Evolutionary conservation across 208 protist genomes (phyloP).

Genomic region (Leishmania martiniquensis): DNA sequence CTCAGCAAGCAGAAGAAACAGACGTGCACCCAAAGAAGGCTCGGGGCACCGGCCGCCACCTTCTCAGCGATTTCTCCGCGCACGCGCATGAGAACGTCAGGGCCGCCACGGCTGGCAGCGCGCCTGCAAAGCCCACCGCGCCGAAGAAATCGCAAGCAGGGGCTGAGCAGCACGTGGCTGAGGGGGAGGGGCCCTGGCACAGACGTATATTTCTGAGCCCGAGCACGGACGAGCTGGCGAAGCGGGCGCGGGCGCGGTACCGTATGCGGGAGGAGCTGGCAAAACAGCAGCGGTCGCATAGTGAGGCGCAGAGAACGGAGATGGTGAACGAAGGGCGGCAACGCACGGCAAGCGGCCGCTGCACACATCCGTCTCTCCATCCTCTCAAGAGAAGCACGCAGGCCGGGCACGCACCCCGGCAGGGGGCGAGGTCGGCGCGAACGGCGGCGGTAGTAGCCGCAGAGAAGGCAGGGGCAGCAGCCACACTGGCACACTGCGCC

Average conservation of each 20-base stretch:
- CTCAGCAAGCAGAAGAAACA: too few relatives aligned
- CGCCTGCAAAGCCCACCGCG: background rate
- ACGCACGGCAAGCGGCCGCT: background rate
- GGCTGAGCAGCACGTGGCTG: constrained; percentile 25
- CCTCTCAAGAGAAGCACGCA: too few relatives aligned
- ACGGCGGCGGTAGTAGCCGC: background rate
- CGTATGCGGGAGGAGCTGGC: constrained; percentile 17
- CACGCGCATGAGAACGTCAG: background rate
- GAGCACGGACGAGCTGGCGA: constrained; percentile 35
- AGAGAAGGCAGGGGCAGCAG: background rate
- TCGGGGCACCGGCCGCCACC: background rate
- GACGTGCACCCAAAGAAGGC: background rate
- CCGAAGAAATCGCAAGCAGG: constrained; percentile 22
- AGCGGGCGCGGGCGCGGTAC: constrained; percentile 33
- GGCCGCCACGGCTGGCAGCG: background rate
- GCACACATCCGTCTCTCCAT: too few relatives aligned
- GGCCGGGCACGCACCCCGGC: too few relatives aligned
- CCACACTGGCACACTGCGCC: background rate
- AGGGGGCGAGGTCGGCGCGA: too few relatives aligned
- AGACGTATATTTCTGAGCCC: constrained; percentile 16
- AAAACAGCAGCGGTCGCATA: background rate
- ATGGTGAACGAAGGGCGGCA: too few relatives aligned
- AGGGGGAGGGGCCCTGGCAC: constrained; percentile 15
- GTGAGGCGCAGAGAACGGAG: background rate
- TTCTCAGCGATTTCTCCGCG: constrained; percentile 17